A percentile compares a stretch with the other conserved stretches of the same genome.
Evolutionary conservation across 352 stramenopile species (phyloP).

Genomic region (Blastocystis sp.): DNA sequence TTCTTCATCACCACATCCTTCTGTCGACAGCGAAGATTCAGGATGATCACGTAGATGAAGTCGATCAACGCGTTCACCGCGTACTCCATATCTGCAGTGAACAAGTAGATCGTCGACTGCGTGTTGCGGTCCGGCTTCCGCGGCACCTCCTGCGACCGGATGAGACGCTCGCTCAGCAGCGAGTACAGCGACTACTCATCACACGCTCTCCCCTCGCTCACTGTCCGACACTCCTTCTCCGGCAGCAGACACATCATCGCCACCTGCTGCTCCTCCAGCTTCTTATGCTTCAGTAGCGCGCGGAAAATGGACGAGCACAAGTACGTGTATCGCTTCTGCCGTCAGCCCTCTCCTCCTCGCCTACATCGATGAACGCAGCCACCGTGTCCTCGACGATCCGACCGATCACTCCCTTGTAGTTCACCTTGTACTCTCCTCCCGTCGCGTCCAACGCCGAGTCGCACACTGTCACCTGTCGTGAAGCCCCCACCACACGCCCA

Average conservation of each 20-base stretch:
- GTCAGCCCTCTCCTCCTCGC: not conserved
- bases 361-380: constrained; percentile 7
- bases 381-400: constrained; percentile 17
- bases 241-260: constrained; percentile 27
- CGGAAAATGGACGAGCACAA: constrained; percentile 1
- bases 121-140: constrained; percentile 20
- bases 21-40: constrained; percentile 20
- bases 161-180: constrained; percentile 18
- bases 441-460: constrained; percentile 13
- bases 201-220: not conserved
- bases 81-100: constrained; percentile 8
- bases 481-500: not conserved
- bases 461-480: not conserved
- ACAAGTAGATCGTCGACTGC: constrained; percentile 34
- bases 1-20: constrained; percentile 38
- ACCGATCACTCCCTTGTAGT: constrained; percentile 3
- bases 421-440: constrained; percentile 2
- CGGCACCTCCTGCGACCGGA: constrained; percentile 7
- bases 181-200: not conserved
- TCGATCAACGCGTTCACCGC: constrained; percentile 6
- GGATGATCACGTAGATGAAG: constrained; percentile 37
- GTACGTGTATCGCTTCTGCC: not conserved
- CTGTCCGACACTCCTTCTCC: constrained; percentile 12
- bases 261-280: constrained; percentile 31
- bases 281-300: constrained; percentile 2